These are phyloP conservation scores for Solanum microdontum DNA, from an alignment of 257 asterid species.

Conservation along the genomic window DNA sequence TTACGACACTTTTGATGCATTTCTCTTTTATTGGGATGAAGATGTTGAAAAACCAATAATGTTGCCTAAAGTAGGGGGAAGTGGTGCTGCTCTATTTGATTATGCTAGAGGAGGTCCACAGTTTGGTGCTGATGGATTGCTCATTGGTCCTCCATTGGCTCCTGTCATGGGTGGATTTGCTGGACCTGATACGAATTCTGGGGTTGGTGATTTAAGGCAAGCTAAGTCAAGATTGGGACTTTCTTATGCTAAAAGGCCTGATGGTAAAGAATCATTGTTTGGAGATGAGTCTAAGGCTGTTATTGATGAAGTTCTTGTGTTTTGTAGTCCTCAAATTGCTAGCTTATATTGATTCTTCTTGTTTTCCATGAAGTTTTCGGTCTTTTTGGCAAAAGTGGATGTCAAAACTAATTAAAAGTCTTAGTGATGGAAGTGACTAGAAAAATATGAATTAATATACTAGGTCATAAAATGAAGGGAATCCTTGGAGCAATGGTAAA, in stretches of 20 bases:
- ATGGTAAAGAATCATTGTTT: conserved; percentile 74
- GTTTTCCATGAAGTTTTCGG: background rate
- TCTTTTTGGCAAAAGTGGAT: background rate
- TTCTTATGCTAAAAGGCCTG: conserved; percentile 69
- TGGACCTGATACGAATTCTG: conserved; percentile 82
- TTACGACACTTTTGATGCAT: conserved; percentile 72
- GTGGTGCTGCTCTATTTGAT: conserved; percentile 89
- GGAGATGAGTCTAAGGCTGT: conserved; percentile 58
- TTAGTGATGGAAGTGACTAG: background rate
- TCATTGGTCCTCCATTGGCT: conserved; percentile 81
- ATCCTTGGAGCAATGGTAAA: background rate
- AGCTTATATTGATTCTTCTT: conserved; percentile 36
- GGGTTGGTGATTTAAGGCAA: conserved; percentile 68
- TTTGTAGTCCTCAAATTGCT: conserved; percentile 89
- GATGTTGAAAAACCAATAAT: conserved; percentile 21
- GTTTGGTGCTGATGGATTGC: conserved; percentile 84
- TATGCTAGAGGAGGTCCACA: conserved; percentile 95
- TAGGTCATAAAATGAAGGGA: background rate
- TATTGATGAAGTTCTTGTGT: conserved; percentile 61
- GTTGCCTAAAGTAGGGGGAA: conserved; percentile 81
- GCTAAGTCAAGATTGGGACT: conserved; percentile 83
- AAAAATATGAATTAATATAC: background rate
- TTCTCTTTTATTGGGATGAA: conserved; percentile 62
- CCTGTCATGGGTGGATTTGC: conserved; percentile 95
- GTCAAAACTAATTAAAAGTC: background rate